Evolutionary conservation across 2,329 filamentous ascomycete species (phyloP), one percentile per base, ranked within the genome.

Genomic region (Fusarium pseudonygamai): DNA sequence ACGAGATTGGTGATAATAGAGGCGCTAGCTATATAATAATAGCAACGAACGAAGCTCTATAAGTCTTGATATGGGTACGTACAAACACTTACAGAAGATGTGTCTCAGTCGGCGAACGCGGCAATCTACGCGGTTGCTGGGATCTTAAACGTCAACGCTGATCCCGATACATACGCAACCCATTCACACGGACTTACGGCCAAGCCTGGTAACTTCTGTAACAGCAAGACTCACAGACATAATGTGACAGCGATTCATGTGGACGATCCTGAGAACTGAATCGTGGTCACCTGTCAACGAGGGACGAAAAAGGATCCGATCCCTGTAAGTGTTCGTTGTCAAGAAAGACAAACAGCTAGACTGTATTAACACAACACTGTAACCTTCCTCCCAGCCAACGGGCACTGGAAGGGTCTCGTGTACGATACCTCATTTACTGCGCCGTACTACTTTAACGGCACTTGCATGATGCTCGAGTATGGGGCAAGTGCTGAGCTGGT

Each of bases 211-310:
- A 43, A 34, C 36, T 53, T 36, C 45, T 66, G 59, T 47, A 52
- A 65, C 57, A 52, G 50, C 42, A 28, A 53, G 43, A 45, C 58
- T 64, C 72, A 61, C 62, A 32, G 49, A 40, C 26, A 64, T 58
- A 52, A 75, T 69, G 76, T 66, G 75, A 72, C 75, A 60, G 64
- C 73, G 67, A 78, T 75, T 76, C 71, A 71, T 73, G 75, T 72
- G 66, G 69, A 72, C 55, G 72, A 78, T 77, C 71, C 75, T 73
- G 57, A 63, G 61, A 53, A 63, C 71, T 64, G 63, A 62, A 76
- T 57, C 71, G 34, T 60, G 42, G 40, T 61, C 67, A 58, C 56
- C 70, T 67, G 49, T 59, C 61, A 58, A 64, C 20, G 37, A 61
- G 34, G 60, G 26, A 57, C 28, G 53, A 59, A 45, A 40, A 28